These are phyloP conservation scores for Boletus nobilissimus DNA, from an alignment of 1,284 basidiomycete species.

Conservation along the genomic window DNA sequence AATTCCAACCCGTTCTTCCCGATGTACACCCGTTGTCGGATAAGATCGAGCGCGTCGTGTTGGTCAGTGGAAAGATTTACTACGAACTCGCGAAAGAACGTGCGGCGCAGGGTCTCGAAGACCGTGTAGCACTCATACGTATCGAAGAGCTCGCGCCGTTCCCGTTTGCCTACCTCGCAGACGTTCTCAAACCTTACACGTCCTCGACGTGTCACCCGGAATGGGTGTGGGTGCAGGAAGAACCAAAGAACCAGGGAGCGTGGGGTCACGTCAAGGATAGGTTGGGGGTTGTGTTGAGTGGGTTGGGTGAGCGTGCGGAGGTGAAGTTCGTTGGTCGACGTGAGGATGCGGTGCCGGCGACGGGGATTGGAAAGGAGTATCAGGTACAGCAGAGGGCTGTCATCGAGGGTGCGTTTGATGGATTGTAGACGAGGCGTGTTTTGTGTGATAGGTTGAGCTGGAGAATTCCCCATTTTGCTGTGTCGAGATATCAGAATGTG, in stretches of 20 bases:
- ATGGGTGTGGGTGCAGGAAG: constrained; percentile 84
- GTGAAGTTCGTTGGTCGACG: constrained; percentile 70
- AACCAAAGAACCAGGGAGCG: constrained; percentile 87
- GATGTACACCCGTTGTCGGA: constrained; percentile 52
- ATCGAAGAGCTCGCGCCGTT: constrained; percentile 89
- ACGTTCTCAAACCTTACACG: constrained; percentile 60
- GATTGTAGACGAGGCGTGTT: constrained; percentile 41
- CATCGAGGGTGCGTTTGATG: constrained; percentile 65
- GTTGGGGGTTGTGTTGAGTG: constrained; percentile 62
- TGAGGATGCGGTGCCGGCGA: constrained; percentile 79
- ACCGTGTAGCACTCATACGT: constrained; percentile 73
- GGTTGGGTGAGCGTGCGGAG: constrained; percentile 46
- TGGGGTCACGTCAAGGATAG: constrained; percentile 74
- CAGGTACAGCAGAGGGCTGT: constrained; percentile 70
- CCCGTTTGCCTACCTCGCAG: constrained; percentile 69
- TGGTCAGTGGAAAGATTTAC: constrained; percentile 85
- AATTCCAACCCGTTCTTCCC: constrained; percentile 78
- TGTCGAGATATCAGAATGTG: too few species aligned
- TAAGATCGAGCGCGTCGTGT: constrained; percentile 64
- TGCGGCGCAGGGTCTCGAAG: constrained; percentile 57
- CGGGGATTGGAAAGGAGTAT: constrained; percentile 80
- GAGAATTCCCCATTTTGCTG: too few species aligned
- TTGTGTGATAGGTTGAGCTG: background rate
- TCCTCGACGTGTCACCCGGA: constrained; percentile 47
- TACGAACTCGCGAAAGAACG: constrained; percentile 85